Base-by-base conservation (phyloP, 345 rosid species). In the Gossypium arboreum region DNA sequence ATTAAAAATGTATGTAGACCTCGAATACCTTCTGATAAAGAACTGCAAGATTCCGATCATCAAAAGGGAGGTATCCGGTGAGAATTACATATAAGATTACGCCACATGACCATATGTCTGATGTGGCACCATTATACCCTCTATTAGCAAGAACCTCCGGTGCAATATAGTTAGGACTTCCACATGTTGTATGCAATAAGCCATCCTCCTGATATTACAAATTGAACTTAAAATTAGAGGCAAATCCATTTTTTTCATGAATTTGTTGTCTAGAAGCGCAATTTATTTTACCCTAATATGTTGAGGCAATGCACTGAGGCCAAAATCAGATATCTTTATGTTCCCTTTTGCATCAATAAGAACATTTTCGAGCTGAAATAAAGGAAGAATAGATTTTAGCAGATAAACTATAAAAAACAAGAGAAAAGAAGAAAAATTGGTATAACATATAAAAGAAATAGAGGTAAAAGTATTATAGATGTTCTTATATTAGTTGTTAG, bases 101-200 rank as follows among this genome's bases (percentile, higher is more conserved):
- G 6, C 99, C 99, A 39, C 98, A 92, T 0, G 98, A 92, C 99
- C 99, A 92, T 76, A 88, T 83, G 81, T 95, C 99, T 9, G 98
- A 90, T 24, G 96, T 84, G 69, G 97, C 89, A 73, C 98, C 98
- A 51, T 95, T 88, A 3, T 95, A 95, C 13, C 99, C 99, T 85
- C 86, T 83, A 77, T 91, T 95, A 12, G 88, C 85, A 66, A 95
- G 90, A 67, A 95, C 86, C 85, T 95, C 99, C 2, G 99, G 99
- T 1, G 99, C 99, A 67, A 95, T 94, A 66, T 95, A 95, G 79
- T 95, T 95, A n/a, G 99, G 99, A 76, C 98, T 95, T 76, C 99
- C 99, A 67, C 99, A 95, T 11, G 97, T 92, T 69, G 99, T 95
- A 76, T 92, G 99, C 79, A 95, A 81, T 66, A 95, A 82, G 25